Evolutionary conservation across 2,329 filamentous ascomycete species (phyloP), one percentile per base, ranked within the genome.

Genomic region (Botrytis cinerea): DNA sequence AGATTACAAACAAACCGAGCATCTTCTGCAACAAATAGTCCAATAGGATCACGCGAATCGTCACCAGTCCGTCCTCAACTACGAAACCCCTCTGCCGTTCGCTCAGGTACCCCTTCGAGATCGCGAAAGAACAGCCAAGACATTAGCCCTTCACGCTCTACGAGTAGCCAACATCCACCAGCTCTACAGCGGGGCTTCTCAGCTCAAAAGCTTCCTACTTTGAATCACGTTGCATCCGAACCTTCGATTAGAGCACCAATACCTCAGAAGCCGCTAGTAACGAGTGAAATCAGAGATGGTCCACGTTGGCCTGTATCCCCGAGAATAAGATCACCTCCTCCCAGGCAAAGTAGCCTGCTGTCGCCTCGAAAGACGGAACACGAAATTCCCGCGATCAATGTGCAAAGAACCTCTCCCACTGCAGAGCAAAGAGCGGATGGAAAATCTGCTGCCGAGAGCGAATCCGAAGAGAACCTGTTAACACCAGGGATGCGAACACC

Each of bases 241-340:
- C 82, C 88, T 10, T 85, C 85, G 40, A 83, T 88, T 78, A 90
- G 90, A 82, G 85, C 88, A 71, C 86, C 90, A 62, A 87, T 87
- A 75, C 89, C 92, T 22, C 87, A 91, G 79, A 94, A 94, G 81
- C 84, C 87, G 8, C 81, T 84, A 38, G 80, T 84, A 75, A 80
- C 82, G 68, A 81, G 84, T 70, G 86, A 91, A 70, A 77, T 86
- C 59, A 79, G 87, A 90, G 73, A 87, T 87, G 67, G 64, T 71
- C 89, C 89, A 75, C 88, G 91, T 82, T 95, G 93, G 92, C 92
- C 93, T 40, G 84, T 92, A 75, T 95, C 93, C 64, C 93, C 93
- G 63, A 88, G 93, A 75, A 82, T 96, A 76, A 92, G 91, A 81
- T 94, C 93, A 12, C 93, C 93, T 72, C 92, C 93, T 32, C 92